These are phyloP conservation scores for Phytophthora pistaciae DNA, from an alignment of 352 stramenopile species.

Conservation along the genomic window DNA sequence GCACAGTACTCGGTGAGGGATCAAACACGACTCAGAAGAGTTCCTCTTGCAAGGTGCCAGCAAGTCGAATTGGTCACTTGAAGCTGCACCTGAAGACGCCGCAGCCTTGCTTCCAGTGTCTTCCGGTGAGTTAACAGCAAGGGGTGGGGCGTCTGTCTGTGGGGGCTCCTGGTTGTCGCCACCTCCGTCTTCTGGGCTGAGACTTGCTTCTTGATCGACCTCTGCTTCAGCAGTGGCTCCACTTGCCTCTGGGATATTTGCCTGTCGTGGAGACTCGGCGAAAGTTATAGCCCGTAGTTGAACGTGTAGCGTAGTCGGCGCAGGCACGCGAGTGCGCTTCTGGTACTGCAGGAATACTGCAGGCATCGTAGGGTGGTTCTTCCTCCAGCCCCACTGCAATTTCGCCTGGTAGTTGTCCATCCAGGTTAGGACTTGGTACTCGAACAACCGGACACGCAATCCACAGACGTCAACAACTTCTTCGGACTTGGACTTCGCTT, in stretches of 20 bases:
- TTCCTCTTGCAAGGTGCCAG: constrained; percentile 42
- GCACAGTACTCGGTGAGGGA: constrained; percentile 65
- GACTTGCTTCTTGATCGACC: not conserved
- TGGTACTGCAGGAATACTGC: constrained; percentile 75
- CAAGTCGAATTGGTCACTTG: constrained; percentile 27
- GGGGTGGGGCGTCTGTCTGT: not conserved
- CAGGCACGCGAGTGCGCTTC: constrained; percentile 38
- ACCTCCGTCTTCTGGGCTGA: not conserved
- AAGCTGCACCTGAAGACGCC: not conserved
- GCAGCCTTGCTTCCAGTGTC: not conserved
- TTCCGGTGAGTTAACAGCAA: not conserved
- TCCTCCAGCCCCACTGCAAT: constrained; percentile 53
- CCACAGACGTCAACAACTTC: constrained; percentile 24
- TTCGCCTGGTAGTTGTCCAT: constrained; percentile 70
- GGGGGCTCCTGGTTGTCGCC: constrained; percentile 28
- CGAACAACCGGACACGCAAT: constrained; percentile 60
- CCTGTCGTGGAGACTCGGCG: constrained; percentile 10
- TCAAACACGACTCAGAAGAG: constrained; percentile 52
- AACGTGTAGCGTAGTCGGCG: constrained; percentile 53
- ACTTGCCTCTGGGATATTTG: not conserved
- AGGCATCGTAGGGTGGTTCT: constrained; percentile 42
- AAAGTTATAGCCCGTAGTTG: constrained; percentile 34
- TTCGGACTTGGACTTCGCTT: constrained; percentile 2
- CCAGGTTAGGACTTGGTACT: constrained; percentile 71
- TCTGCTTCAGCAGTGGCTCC: not conserved